phyloP scores from a whole-genome alignment of 2,329 filamentous ascomycete genomes.

The Ramularia endophylla region DNA sequence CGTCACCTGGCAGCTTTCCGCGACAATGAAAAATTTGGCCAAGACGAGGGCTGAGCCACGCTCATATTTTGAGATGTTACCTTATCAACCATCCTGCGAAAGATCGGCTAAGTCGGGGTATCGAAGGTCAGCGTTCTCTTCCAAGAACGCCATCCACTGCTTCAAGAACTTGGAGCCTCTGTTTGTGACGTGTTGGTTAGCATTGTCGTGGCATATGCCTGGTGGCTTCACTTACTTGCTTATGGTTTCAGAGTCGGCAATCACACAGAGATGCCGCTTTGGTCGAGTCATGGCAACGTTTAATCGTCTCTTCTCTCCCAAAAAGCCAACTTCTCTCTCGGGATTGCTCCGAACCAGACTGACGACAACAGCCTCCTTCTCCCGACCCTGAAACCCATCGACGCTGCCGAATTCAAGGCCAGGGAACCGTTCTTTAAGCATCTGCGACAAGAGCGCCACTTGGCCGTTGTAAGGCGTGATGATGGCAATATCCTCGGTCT shows the following conservation, averaged over 20 bases:
- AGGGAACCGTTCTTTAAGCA: conserved; percentile 73
- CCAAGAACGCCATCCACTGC: conserved; percentile 84
- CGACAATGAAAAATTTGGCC: no score
- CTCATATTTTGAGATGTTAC: no score
- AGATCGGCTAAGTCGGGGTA: conserved; percentile 66
- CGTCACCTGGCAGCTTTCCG: neutral
- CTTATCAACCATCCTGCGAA: conserved; percentile 14
- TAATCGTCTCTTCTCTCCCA: conserved; percentile 83
- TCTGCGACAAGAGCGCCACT: conserved; percentile 66
- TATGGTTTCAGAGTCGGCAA: conserved; percentile 92
- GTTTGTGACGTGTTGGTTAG: conserved; percentile 5
- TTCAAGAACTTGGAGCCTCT: conserved; percentile 83
- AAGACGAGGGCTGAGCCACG: no score
- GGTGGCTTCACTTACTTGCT: conserved; percentile 60
- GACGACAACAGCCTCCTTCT: conserved; percentile 92
- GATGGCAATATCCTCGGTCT: conserved; percentile 79
- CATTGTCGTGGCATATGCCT: neutral
- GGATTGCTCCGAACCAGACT: conserved; percentile 90
- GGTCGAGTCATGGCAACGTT: conserved; percentile 98
- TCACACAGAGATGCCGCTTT: conserved; percentile 80
- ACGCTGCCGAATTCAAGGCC: conserved; percentile 93
- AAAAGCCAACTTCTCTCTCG: conserved; percentile 82
- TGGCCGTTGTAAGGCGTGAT: conserved; percentile 97
- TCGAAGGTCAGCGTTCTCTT: conserved; percentile 82
- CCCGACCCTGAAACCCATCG: conserved; percentile 93